phyloP scores from a whole-genome alignment of 2,329 filamentous ascomycete species.

The Macrophomina phaseolina region DNA sequence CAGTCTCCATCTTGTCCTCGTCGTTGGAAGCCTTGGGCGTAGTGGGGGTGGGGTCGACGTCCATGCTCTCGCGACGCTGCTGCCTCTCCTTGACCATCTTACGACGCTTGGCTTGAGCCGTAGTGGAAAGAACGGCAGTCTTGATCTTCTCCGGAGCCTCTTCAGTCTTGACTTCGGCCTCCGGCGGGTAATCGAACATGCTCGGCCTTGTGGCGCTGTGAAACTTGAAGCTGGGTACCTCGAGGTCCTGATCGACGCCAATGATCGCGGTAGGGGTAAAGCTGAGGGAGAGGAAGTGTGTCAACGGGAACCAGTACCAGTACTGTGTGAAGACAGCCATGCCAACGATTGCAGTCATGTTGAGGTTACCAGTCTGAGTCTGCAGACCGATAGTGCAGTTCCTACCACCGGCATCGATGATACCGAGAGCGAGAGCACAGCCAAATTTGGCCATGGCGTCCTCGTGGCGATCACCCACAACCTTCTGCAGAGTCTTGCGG shows the following conservation, averaged over 20 bases:
- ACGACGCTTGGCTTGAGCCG: conserved; percentile 92
- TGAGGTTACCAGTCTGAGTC: conserved; percentile 96
- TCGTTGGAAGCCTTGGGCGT: conserved; percentile 70
- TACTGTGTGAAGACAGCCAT: conserved; percentile 99
- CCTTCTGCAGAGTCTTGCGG: conserved; percentile 92
- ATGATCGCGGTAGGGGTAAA: conserved; percentile 98
- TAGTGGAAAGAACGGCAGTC: conserved; percentile 94
- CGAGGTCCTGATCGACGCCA: conserved; percentile 89
- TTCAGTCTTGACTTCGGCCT: conserved; percentile 93
- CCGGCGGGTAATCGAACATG: conserved; percentile 96
- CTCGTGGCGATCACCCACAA: conserved; percentile 92
- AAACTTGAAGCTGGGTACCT: conserved; percentile 94
- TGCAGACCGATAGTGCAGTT: conserved; percentile 99
- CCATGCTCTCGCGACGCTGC: conserved; percentile 91
- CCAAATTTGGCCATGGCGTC: conserved; percentile 99
- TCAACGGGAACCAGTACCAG: conserved; percentile 99
- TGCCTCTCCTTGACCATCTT: conserved; percentile 94
- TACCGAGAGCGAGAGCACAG: conserved; percentile 89
- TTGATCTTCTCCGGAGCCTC: conserved; percentile 93
- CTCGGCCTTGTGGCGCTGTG: conserved; percentile 93
- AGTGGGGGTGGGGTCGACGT: conserved; percentile 80
- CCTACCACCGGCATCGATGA: conserved; percentile 95
- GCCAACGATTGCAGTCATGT: conserved; percentile 97
- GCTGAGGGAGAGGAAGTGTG: conserved; percentile 93
- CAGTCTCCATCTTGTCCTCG: conserved; percentile 84